A percentile compares a stretch with the other conserved stretches of the same genome.
Conservation (phyloP, 2,329 filamentous ascomycete genomes). For the Cordyceps pruinosa region DNA sequence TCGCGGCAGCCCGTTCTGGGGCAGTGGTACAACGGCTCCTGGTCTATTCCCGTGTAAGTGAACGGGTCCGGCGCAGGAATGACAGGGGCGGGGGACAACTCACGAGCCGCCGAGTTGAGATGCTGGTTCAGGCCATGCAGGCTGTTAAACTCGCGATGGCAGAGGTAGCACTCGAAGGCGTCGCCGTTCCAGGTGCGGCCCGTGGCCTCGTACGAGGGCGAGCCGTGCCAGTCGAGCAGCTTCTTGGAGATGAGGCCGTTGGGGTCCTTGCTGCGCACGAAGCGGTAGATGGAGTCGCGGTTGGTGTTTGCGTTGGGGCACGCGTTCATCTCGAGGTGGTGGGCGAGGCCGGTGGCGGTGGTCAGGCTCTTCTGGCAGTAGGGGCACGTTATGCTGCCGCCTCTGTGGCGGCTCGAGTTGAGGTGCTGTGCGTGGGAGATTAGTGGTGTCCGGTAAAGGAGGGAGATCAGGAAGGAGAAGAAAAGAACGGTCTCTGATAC, state of each 20-base stretch:
- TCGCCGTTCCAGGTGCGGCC: slow-evolving; percentile 36
- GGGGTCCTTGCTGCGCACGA: slow-evolving; percentile 40
- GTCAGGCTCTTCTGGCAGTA: slow-evolving; percentile 43
- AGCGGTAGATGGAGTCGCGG: slow-evolving; percentile 39
- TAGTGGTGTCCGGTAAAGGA: too few species aligned
- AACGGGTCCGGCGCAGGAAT: background rate
- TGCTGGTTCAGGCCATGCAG: slow-evolving; percentile 41
- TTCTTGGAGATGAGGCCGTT: slow-evolving; percentile 43
- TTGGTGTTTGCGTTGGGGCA: slow-evolving; percentile 43
- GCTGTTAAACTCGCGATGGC: slow-evolving; percentile 35
- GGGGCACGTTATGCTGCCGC: slow-evolving; percentile 40
- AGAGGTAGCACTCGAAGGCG: slow-evolving; percentile 32
- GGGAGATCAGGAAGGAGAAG: too few species aligned
- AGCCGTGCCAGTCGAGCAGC: slow-evolving; percentile 38
- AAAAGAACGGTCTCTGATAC: too few species aligned
- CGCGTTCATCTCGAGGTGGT: slow-evolving; percentile 50
- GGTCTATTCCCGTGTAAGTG: slow-evolving; percentile 22
- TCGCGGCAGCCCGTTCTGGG: slow-evolving; percentile 31
- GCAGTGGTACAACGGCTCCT: slow-evolving; percentile 34
- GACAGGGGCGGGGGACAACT: background rate
- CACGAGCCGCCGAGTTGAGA: slow-evolving; percentile 38
- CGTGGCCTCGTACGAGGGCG: slow-evolving; percentile 32
- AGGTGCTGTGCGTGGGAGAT: slow-evolving; percentile 40
- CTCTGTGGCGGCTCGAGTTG: slow-evolving; percentile 44
- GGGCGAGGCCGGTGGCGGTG: slow-evolving; percentile 45